These are phyloP conservation scores for Botrytis cinerea DNA, from an alignment of 2,329 filamentous ascomycete species.

Conservation along the genomic window DNA sequence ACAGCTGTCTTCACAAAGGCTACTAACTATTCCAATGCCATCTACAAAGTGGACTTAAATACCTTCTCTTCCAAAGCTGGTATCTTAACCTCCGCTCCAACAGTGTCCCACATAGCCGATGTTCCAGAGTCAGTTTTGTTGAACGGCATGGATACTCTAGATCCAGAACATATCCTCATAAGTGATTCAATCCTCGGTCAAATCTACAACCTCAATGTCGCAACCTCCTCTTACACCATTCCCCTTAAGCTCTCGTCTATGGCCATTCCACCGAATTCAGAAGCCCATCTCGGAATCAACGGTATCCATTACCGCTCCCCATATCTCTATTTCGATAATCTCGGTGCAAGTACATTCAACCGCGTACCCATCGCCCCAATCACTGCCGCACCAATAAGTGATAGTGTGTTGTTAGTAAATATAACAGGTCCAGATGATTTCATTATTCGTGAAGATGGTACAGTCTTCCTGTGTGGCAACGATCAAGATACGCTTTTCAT, in stretches of 20 bases:
- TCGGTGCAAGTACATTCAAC: constrained; percentile 21
- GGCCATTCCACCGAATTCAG: constrained; percentile 17
- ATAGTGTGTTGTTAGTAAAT: constrained; percentile 16
- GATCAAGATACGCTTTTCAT: constrained; percentile 22
- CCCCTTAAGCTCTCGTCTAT: constrained; percentile 36
- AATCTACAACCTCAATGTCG: constrained; percentile 34
- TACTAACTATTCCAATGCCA: constrained; percentile 27
- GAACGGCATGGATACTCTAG: constrained; percentile 35
- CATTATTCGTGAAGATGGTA: constrained; percentile 26
- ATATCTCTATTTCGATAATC: constrained; percentile 38
- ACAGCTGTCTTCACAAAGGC: constrained; percentile 35
- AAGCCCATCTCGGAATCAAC: constrained; percentile 31
- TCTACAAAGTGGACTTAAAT: constrained; percentile 35
- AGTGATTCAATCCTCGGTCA: constrained; percentile 33
- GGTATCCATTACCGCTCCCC: constrained; percentile 34
- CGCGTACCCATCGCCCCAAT: constrained; percentile 1
- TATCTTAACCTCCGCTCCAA: neutral
- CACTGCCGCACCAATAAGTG: neutral
- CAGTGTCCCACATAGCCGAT: constrained; percentile 23
- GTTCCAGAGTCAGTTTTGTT: constrained; percentile 28
- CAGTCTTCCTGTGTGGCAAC: constrained; percentile 25
- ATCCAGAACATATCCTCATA: constrained; percentile 31
- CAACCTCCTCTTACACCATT: constrained; percentile 32
- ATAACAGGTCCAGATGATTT: constrained; percentile 27
- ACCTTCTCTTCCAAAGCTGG: constrained; percentile 23